phyloP scores from a whole-genome alignment of 805 yeast genomes.

The Blastobotrys mokoenaii region DNA sequence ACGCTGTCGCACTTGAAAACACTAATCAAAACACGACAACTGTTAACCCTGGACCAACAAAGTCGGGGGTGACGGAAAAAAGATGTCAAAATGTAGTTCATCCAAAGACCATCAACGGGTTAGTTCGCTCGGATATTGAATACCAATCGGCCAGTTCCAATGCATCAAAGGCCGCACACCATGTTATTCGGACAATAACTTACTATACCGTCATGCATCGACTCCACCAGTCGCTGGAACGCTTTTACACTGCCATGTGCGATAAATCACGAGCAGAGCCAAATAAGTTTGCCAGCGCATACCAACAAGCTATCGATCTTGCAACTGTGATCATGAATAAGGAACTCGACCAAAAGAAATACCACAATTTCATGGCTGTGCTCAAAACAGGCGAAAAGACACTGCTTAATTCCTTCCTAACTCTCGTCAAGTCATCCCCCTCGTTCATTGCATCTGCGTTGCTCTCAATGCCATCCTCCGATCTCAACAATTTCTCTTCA shows the following conservation, averaged over 20 bases:
- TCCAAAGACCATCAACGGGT: conserved; percentile 6
- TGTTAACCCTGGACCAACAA: not conserved
- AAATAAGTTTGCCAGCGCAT: conserved; percentile 13
- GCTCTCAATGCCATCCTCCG: conserved; percentile 16
- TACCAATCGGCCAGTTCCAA: conserved; percentile 4
- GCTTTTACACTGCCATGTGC: conserved; percentile 7
- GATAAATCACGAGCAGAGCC: conserved; percentile 13
- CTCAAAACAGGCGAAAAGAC: conserved; percentile 23
- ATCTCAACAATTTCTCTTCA: conserved; percentile 8
- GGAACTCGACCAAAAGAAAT: not conserved
- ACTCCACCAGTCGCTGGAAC: conserved; percentile 9
- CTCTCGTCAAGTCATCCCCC: conserved; percentile 27
- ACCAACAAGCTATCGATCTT: conserved; percentile 15
- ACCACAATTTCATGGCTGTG: conserved; percentile 8
- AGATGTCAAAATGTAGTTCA: conserved; percentile 1
- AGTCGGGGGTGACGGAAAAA: not conserved
- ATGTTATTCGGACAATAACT: conserved; percentile 11
- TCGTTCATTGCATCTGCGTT: conserved; percentile 26
- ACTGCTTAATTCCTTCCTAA: conserved; percentile 26
- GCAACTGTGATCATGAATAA: conserved; percentile 9
- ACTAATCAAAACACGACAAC: not conserved
- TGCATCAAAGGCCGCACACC: conserved; percentile 10
- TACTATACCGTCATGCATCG: conserved; percentile 15
- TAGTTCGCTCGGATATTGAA: conserved; percentile 12
- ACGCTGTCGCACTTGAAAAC: too few species aligned